These are phyloP conservation scores for Leccinum pellstonianum DNA, from an alignment of 768 basidiomycete genomes.

Conservation along the genomic window DNA sequence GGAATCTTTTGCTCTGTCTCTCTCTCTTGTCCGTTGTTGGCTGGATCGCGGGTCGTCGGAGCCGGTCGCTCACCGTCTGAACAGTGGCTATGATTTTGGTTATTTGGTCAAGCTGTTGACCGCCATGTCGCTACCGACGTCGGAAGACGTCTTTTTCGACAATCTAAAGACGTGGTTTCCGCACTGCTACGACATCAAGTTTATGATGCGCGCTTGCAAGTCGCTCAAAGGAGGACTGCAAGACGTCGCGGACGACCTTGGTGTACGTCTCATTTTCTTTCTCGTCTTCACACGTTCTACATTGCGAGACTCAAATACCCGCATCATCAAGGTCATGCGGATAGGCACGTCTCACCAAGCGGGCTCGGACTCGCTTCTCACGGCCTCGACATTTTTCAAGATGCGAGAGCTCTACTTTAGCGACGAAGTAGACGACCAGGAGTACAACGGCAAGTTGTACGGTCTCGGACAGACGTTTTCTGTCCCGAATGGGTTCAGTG, in stretches of 20 bases:
- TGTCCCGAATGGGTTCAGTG: slow-evolving; percentile 61
- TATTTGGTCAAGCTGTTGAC: slow-evolving; percentile 95
- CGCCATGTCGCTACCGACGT: slow-evolving; percentile 78
- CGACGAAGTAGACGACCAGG: slow-evolving; percentile 79
- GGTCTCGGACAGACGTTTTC: slow-evolving; percentile 81
- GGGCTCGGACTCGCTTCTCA: slow-evolving; percentile 94
- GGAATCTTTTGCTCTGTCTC: slow-evolving; percentile 23
- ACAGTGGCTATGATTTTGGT: slow-evolving; percentile 97
- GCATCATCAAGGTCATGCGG: slow-evolving; percentile 63
- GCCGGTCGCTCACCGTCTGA: slow-evolving; percentile 5
- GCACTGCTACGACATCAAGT: slow-evolving; percentile 96
- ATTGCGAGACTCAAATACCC: neutral
- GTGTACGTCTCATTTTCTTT: slow-evolving; percentile 53
- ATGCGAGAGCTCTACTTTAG: slow-evolving; percentile 92
- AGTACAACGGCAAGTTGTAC: slow-evolving; percentile 82
- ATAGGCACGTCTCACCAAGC: slow-evolving; percentile 94
- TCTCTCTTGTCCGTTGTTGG: neutral
- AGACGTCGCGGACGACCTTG: slow-evolving; percentile 94
- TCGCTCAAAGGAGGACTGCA: slow-evolving; percentile 84
- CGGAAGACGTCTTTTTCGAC: slow-evolving; percentile 89
- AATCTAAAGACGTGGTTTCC: slow-evolving; percentile 92
- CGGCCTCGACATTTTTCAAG: slow-evolving; percentile 93
- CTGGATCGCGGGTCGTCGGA: neutral
- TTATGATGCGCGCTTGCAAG: slow-evolving; percentile 87
- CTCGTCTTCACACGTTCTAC: neutral